These are phyloP conservation scores for Cryptosporidium canis DNA, from an alignment of 169 alveolate species.

Conservation along the genomic window DNA sequence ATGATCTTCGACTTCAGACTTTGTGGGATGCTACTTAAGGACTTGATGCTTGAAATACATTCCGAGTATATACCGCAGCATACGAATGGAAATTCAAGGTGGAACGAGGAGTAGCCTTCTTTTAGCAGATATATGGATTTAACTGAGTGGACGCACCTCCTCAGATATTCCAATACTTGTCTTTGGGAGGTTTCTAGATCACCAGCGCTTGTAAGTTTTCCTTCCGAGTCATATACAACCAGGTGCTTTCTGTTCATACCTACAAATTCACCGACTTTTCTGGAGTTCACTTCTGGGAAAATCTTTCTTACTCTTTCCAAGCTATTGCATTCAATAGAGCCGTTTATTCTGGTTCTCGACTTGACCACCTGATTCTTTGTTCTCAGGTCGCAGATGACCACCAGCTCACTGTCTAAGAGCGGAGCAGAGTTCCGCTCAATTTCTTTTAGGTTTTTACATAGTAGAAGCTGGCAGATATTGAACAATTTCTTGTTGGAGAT, in stretches of 20 bases:
- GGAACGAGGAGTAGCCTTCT: slow-evolving; percentile 8
- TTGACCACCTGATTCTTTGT: background rate
- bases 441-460: background rate
- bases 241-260: slow-evolving; percentile 1
- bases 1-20: slow-evolving; percentile 14
- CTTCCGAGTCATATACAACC: slow-evolving; percentile 40
- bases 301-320: slow-evolving; percentile 14
- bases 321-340: slow-evolving; percentile 34
- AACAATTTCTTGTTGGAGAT: slow-evolving; percentile 26
- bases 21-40: background rate
- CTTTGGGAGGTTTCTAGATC: slow-evolving; percentile 21
- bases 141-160: background rate
- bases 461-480: slow-evolving; percentile 12
- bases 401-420: background rate
- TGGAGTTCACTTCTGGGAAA: background rate
- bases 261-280: background rate
- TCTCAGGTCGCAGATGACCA: slow-evolving; percentile 45
- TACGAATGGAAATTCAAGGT: slow-evolving; percentile 42
- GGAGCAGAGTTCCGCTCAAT: background rate
- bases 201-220: background rate
- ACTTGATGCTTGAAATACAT: slow-evolving; percentile 16
- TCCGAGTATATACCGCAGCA: slow-evolving; percentile 24
- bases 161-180: slow-evolving; percentile 12
- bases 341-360: background rate
- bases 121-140: slow-evolving; percentile 33